Base-by-base conservation (phyloP, 2,329 filamentous ascomycete species). In the Aspergillus phoenicis region DNA sequence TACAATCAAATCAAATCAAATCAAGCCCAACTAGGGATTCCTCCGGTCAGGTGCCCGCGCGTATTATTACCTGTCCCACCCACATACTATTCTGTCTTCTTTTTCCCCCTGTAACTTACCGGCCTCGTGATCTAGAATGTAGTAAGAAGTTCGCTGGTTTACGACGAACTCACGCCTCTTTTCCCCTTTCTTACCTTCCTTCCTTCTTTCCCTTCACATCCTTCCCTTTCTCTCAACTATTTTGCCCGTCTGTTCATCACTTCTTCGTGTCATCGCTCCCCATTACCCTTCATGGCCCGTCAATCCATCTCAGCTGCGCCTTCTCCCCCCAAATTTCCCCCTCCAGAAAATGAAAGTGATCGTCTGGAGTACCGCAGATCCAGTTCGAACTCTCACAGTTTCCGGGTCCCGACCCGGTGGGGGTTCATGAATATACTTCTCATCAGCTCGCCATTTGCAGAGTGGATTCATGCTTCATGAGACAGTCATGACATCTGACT, bases 381-480 rank as follows among this genome's bases (percentile, higher is more conserved):
- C 47, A 30, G 47, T 51, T 30, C 45, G 45, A 28, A 28, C 15
- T 33, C n/a, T n/a, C 47, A 51, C 28, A 15, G 26, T 51, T 17
- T 30, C n/a, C n/a, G 15, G 26, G n/a, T 17, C 7, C 47, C 17
- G 26, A 51, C 28, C 47, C 26, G 26, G 47, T 51, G 47, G 47
- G 26, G 47, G 4, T 1, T 33, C 47, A 28, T 20, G 47, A 30
- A 33, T 28, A 17, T 30, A 17, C n/a, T 30, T 30, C 20, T 51
- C 47, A 22, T 51, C 47, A 51, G 47, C 47, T 51, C 47, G 47
- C 47, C 47, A 51, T 51, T 11, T 11, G 15, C 47, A 51, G n/a
- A 33, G 26, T 51, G 47, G 47, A 30, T 30, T 30, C 47, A n/a
- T n/a, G 24, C 47, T 17, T 7, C 2, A 30, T 30, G 24, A 51